Base-by-base conservation (phyloP, 352 stramenopile genomes). In the Thalassiosira delicatula region DNA sequence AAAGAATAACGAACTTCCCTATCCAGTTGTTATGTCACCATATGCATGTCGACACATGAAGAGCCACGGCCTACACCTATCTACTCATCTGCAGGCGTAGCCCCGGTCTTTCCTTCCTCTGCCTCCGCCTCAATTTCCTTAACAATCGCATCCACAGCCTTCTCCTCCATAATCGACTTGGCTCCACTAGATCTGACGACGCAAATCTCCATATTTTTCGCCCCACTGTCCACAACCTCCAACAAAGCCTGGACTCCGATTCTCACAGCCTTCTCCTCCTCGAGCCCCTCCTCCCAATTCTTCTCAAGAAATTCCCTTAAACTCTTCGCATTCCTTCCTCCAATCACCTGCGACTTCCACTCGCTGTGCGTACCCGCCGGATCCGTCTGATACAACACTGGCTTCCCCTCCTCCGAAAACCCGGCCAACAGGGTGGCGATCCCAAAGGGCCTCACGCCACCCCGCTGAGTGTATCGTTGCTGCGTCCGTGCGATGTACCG, bases 171-270 rank as follows among this genome's bases (percentile, higher is more conserved):
- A 74, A 92, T 93, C 29, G 71, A 66, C 54, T 91, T 92, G n/a
- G 81, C 70, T 70, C 88, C 88, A 19, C 85, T 85, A 40, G 79
- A 19, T 73, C 80, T 83, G 35, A 99, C 93, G 40, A 99, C 93
- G 59, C 96, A 97, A 70, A 99, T 95, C 92, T 99, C 97, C 94
- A 99, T 99, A 88, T 98, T 99, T 90, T 99, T 99, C 68, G 96
- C 97, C 75, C 97, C 97, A 57, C 96, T 97, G 78, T 99, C 97
- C 40, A 99, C 97, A 56, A 99, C 96, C 89, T 99, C 97, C 32
- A 99, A 91, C 81, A 99, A 93, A 46, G 96, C 95, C 85, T 98
- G 97, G 59, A 98, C 94, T 8, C 96, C 95, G 35, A 99, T 92
- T 70, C 95, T 94, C 19, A 98, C 92, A 8, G 95, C 93, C 33